Evolutionary conservation across 192 early-diverging fungal genomes (phyloP), one percentile per base, ranked within the genome.

Genomic region (Chytriomyces sp.): DNA sequence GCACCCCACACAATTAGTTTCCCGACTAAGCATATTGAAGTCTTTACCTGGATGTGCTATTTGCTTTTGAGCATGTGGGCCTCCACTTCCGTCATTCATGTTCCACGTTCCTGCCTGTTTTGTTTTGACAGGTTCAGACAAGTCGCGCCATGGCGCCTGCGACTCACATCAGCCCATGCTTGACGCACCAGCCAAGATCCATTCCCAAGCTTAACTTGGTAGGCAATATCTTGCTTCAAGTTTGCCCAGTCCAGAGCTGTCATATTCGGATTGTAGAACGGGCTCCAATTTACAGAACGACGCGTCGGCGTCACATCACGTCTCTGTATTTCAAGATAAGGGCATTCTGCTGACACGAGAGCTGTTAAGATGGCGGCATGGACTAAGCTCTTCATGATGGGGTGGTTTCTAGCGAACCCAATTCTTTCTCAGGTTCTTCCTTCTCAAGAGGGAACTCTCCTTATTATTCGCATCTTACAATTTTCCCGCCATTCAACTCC

Each of bases 401-500:
- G n/a, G n/a, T 14, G 10, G 44, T 14, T 14, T 49, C 10, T 14
- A 14, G 44, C 44, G 44, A 49, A 10, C 44, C 44, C 2, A 49
- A 2, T 49, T 22, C 14, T 49, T 14, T 49, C 17, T n/a, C 44
- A 14, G 22, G 44, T 14, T 49, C 22, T 2, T n/a, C 22, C 44
- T 49, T 49, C 44, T 49, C 3, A 0, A 49, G 44, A 14, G 44
- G 14, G 17, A 14, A 14, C 44, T 36, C 28, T 44, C n/a, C 6
- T 53, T 17, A 10, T 59, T 39, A 71, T 25, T 38, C 69, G 17
- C 31, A 49, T 52, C 37, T 39, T 12, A 73, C 71, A 2, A 74
- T 65, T 37, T 62, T 70, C 32, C 78, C 78, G 3, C 32, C 68
- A 34, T 77, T 70, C 69, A 79, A 40, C 52, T 22, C 44, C 4